Conservation (phyloP, 805 yeast species). For the Starmerella sp. region DNA sequence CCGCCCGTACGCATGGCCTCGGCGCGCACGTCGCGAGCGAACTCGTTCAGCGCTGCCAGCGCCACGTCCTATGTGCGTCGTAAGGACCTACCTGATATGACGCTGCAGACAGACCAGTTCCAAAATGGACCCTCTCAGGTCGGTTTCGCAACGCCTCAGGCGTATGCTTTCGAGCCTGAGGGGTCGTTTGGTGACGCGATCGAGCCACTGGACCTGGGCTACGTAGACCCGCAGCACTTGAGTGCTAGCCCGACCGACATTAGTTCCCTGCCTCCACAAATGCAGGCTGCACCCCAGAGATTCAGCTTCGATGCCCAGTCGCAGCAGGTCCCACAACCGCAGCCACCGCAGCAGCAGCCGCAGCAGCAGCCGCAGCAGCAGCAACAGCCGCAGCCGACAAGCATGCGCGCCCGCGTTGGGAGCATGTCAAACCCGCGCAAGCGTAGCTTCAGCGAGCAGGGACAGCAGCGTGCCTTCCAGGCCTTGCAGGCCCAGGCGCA, state of each 20-base stretch:
- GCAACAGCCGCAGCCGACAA: background rate
- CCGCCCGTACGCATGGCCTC: slow-evolving; percentile 13
- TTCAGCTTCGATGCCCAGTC: background rate
- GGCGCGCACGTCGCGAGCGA: slow-evolving; percentile 19
- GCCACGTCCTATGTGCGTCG: slow-evolving; percentile 48
- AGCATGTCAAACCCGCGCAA: background rate
- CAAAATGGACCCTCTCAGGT: slow-evolving; percentile 49
- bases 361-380: background rate
- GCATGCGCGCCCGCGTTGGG: background rate
- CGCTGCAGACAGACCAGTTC: slow-evolving; percentile 15
- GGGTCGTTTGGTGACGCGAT: slow-evolving; percentile 1
- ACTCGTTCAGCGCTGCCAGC: slow-evolving; percentile 54
- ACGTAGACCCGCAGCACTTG: slow-evolving; percentile 8
- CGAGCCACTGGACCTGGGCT: slow-evolving; percentile 14
- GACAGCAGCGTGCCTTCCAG: background rate
- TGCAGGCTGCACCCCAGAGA: background rate
- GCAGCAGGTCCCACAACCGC: background rate
- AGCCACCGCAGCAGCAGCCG: background rate
- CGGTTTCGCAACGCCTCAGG: slow-evolving; percentile 73
- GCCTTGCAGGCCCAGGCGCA: slow-evolving; percentile 3
- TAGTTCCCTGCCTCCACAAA: background rate
- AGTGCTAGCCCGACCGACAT: slow-evolving; percentile 6
- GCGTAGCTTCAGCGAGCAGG: slow-evolving; percentile 1
- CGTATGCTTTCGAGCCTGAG: slow-evolving; percentile 27
- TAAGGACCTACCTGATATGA: slow-evolving; percentile 30